Base-by-base conservation (phyloP, 2,329 filamentous ascomycete species). In the Colletotrichum falcatum region DNA sequence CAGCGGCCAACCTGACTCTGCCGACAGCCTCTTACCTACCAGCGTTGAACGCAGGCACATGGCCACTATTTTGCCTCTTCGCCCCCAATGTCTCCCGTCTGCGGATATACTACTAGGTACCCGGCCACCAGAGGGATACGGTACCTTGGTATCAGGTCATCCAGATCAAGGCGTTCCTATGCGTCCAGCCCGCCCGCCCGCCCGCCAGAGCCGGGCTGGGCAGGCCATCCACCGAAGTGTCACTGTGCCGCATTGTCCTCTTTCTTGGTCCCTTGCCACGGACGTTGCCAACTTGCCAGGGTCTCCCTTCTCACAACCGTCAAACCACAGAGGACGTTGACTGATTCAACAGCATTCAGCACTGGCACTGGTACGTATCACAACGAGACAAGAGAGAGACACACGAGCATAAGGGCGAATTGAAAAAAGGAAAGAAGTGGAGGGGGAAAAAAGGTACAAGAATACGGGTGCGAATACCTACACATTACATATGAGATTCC, bases 1-100 rank as follows among this genome's bases (percentile, higher is more conserved):
- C 67, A 67, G 63, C 67, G 67, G 42, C 56, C 56, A 70, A 67
- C 67, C 67, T 70, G 51, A 44, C 67, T 56, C 35, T 65, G 54
- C 44, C 23, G 46, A n/a, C 42, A 35, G n/a, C 37, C 42, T 61
- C 49, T 35, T 49, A 39, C 33, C 42, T 35, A n/a, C 14, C 58
- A 42, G 23, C 42, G 14, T 26, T 30, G 30, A 46, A 48, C 28
- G 30, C 42, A 46, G 44, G 44, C n/a, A 42, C 39, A 51, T 46
- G 59, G 59, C 58, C 18, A 26, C 51, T 58, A 48, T 55, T 51
- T 28, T 56, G 33, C 61, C 48, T 44, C 39, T 28, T 20, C 28
- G n/a, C 46, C 33, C 26, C 61, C 28, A 56, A 9, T 42, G 54
- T 55, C 35, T 61, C n/a, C 20, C 20, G 7, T 23, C 42, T 42